Conservation (phyloP, 352 stramenopile genomes). For the Phytophthora crassamura region DNA sequence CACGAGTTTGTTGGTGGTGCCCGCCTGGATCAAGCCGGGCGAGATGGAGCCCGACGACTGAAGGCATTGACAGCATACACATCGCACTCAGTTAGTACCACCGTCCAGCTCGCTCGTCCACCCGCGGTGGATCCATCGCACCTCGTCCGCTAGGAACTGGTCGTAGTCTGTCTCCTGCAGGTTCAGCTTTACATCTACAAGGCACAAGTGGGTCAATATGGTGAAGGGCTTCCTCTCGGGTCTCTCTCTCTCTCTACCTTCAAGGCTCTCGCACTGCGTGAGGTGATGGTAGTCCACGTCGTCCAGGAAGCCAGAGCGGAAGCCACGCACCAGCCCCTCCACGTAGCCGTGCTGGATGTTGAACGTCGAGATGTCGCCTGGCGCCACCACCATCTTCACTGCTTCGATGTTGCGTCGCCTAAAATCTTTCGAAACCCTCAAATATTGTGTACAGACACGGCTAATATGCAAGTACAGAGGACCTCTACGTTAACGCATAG, state of each 20-base stretch:
- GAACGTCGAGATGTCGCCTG: slow-evolving; percentile 94
- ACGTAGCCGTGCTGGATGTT: slow-evolving; percentile 99
- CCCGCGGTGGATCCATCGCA: slow-evolving; percentile 16
- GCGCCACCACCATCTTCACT: slow-evolving; percentile 57
- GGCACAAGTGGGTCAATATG: no score
- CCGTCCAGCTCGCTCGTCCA: neutral
- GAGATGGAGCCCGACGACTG: slow-evolving; percentile 74
- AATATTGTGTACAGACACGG: no score
- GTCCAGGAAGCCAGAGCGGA: slow-evolving; percentile 91
- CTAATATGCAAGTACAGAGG: neutral
- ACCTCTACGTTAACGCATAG: neutral
- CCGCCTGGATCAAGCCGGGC: slow-evolving; percentile 81
- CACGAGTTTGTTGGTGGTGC: slow-evolving; percentile 91
- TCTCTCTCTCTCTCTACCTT: slow-evolving; percentile 52
- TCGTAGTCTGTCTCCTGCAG: slow-evolving; percentile 99
- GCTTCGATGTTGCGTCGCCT: neutral
- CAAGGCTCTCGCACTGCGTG: slow-evolving; percentile 90
- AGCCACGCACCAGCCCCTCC: slow-evolving; percentile 97
- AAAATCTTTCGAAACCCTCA: slow-evolving; percentile 11
- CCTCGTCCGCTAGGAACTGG: slow-evolving; percentile 95
- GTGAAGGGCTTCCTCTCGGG: neutral
- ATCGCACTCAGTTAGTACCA: slow-evolving; percentile 20
- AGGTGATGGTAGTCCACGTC: slow-evolving; percentile 92
- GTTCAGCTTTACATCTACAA: slow-evolving; percentile 92
- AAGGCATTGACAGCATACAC: slow-evolving; percentile 35